Base-by-base conservation (phyloP, 2,329 filamentous ascomycete genomes). In the Pseudocercospora vitis region DNA sequence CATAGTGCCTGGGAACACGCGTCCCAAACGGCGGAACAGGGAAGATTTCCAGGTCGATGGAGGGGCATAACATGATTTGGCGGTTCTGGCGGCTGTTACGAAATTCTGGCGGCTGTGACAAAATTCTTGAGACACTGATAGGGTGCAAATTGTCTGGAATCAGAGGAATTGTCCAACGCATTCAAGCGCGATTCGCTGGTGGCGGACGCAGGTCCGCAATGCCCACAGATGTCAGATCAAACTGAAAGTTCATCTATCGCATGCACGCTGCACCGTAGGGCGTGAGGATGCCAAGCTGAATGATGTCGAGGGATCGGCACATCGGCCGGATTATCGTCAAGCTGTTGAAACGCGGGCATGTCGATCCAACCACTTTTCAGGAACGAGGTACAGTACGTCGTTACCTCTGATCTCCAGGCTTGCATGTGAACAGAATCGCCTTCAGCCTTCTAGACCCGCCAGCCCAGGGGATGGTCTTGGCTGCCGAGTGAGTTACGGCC, bases 71-170 rank as follows among this genome's bases (percentile, higher is more conserved):
- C 11, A 26, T 23, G 8, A 42, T 42, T 14, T 42, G 21, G 37
- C 37, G 37, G 37, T 21, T 42, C 37, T 40, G 16, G 37, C 37
- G 37, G 37, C 37, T 42, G 37, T 42, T 21, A 42, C 12, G 3
- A 19, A 29, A 40, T 40, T 42, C 37, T 40, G 16, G 37, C 37
- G 37, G 37, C 37, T 42, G 37, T 42, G 18, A 42, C 12, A 3
- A 19, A 29, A 40, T 40, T 40, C 37, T 42, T 42, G 18, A 42
- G 3, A 24, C n/a, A 21, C 21, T 42, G 37, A 42, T 42, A 42
- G 37, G 37, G 7, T 11, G 19, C 9, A 4, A 23, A n/a, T n/a
- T 5, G 33, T 18, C 4, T 37, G 19, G 21, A n/a, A 21, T n/a
- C 12, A 4, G 3, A 6, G 23, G n/a, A 5, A 21, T 14, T 26